These are phyloP conservation scores for Boletus patriciae DNA, from an alignment of 768 basidiomycete genomes.

Conservation along the genomic window DNA sequence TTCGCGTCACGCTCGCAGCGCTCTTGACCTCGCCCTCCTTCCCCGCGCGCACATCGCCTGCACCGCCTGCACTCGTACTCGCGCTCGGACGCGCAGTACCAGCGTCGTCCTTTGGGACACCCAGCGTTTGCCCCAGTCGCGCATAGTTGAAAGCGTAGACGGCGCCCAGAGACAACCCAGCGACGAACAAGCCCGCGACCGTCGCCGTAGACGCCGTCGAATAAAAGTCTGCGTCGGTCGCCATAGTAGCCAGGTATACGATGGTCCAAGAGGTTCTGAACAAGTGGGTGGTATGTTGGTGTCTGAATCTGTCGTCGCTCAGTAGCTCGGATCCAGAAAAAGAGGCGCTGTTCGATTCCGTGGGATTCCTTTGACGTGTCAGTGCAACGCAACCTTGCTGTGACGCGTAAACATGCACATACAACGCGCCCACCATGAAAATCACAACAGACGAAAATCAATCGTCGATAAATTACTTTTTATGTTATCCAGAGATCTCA, in stretches of 20 bases:
- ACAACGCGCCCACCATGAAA: slow-evolving; percentile 18
- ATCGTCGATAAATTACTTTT: not conserved
- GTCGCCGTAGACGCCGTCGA: slow-evolving; percentile 37
- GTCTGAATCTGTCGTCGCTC: no score
- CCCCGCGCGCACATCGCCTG: no score
- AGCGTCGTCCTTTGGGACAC: not conserved
- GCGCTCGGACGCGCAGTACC: not conserved
- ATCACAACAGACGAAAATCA: not conserved
- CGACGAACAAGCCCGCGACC: slow-evolving; percentile 33
- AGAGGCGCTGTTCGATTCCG: not conserved
- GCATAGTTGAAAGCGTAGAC: slow-evolving; percentile 15
- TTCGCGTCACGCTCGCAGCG: not conserved
- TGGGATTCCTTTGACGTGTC: not conserved
- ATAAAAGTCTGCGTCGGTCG: slow-evolving; percentile 39
- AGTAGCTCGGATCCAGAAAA: no score
- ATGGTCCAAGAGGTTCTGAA: no score
- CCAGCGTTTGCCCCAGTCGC: not conserved
- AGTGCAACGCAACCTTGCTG: not conserved
- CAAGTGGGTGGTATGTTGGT: no score
- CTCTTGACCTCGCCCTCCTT: not conserved
- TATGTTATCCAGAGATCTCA: not conserved
- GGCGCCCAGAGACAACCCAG: slow-evolving; percentile 14
- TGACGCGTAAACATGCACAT: slow-evolving; percentile 30
- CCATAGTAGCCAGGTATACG: no score
- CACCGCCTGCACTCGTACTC: not conserved